A percentile compares a stretch with the other conserved stretches of the same genome.
These are phyloP conservation scores for Carex cristatella DNA, from an alignment of 176 grass and related monocot genomes.

Conservation along the genomic window DNA sequence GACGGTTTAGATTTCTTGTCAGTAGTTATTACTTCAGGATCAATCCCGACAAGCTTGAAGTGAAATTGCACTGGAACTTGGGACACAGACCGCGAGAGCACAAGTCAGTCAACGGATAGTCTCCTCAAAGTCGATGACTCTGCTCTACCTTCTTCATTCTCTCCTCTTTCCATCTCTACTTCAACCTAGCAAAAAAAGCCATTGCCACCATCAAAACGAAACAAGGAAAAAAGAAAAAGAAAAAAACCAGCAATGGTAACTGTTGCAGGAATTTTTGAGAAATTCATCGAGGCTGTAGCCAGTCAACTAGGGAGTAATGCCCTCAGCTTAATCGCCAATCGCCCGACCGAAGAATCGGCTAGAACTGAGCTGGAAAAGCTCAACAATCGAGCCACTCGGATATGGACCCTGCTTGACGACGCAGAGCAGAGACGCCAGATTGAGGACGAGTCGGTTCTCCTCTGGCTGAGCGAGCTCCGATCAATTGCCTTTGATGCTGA, in stretches of 20 bases:
- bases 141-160: neutral
- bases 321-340: neutral
- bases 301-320: too few relatives aligned
- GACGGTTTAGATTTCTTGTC: neutral
- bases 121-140: neutral
- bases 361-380: neutral
- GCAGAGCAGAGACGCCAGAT: conserved; percentile 26
- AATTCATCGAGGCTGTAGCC: neutral
- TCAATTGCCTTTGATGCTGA: conserved; percentile 19
- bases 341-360: neutral
- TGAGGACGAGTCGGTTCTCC: conserved; percentile 1
- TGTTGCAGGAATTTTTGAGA: neutral
- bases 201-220: neutral
- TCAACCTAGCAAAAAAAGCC: neutral
- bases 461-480: conserved; percentile 28
- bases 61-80: neutral
- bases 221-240: neutral
- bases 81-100: neutral
- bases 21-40: neutral
- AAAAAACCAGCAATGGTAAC: neutral
- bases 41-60: neutral
- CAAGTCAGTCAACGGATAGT: conserved; percentile 9
- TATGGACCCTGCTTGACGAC: conserved; percentile 3
- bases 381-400: neutral
- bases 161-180: neutral